Evolutionary conservation across 2,329 filamentous ascomycete species (phyloP).

Genomic region (Harringtonia aguacate): DNA sequence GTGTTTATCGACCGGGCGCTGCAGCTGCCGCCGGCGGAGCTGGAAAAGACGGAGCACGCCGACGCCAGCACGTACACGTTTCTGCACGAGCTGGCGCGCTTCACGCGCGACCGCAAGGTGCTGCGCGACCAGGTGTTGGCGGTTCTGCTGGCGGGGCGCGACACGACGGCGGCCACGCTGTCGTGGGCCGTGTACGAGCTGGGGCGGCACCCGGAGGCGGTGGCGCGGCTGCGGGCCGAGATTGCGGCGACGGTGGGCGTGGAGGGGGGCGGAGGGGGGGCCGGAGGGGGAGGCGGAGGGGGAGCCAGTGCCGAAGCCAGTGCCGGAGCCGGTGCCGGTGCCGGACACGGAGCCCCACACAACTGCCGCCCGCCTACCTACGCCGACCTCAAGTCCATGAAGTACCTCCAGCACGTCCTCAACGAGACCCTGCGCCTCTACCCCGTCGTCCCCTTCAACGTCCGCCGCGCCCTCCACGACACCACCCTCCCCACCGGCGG

Average conservation of each 20-base stretch:
- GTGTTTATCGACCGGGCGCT: slow-evolving; percentile 68
- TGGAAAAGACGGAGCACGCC: slow-evolving; percentile 45
- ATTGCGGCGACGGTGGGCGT: slow-evolving; percentile 58
- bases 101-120: slow-evolving; percentile 60
- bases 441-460: slow-evolving; percentile 70
- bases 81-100: slow-evolving; percentile 71
- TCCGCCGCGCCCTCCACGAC: slow-evolving; percentile 59
- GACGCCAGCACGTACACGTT: slow-evolving; percentile 53
- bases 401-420: slow-evolving; percentile 63
- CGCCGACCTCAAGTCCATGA: slow-evolving; percentile 76
- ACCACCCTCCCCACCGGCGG: slow-evolving; percentile 66
- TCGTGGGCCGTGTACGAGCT: slow-evolving; percentile 80
- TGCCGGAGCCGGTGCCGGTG: too few species aligned
- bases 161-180: slow-evolving; percentile 76
- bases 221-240: slow-evolving; percentile 60
- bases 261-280: not conserved
- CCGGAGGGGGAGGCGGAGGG: too few species aligned
- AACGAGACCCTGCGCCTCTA: slow-evolving; percentile 72
- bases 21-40: slow-evolving; percentile 56
- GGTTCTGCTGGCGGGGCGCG: slow-evolving; percentile 72
- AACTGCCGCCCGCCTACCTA: slow-evolving; percentile 51
- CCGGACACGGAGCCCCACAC: too few species aligned
- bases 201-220: slow-evolving; percentile 54
- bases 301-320: too few species aligned
- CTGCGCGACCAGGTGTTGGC: slow-evolving; percentile 78